Evolutionary conservation across 208 protist species (phyloP).

Genomic region (Wallacemonas sp.): DNA sequence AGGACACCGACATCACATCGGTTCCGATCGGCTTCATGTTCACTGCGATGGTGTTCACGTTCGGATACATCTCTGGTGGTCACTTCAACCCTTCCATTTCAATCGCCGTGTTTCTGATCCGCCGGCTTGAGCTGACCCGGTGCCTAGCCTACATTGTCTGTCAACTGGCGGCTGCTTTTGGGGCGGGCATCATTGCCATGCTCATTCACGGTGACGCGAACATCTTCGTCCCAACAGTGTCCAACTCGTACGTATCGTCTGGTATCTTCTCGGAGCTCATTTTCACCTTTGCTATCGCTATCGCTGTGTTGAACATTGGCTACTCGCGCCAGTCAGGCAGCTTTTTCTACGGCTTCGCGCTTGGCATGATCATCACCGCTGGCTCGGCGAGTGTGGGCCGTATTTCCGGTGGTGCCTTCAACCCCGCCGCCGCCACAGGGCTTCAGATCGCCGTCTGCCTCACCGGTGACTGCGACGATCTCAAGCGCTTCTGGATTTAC

Average conservation of each 20-base stretch:
- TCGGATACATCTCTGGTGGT: conserved; percentile 76
- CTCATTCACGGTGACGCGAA: conserved; percentile 60
- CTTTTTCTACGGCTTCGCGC: conserved; percentile 83
- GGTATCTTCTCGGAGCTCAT: conserved; percentile 82
- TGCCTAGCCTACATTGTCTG: conserved; percentile 64
- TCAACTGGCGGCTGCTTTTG: conserved; percentile 58
- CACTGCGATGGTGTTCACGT: conserved; percentile 77
- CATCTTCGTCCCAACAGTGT: conserved; percentile 71
- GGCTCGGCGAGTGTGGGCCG: conserved; percentile 59
- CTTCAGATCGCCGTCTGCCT: conserved; percentile 77
- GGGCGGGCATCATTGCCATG: conserved; percentile 74
- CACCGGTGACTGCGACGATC: conserved; percentile 54
- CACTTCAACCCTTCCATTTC: conserved; percentile 89
- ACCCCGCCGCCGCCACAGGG: conserved; percentile 78
- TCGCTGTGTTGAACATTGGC: conserved; percentile 73
- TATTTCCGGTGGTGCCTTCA: conserved; percentile 81
- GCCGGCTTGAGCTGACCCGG: conserved; percentile 45
- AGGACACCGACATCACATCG: conserved; percentile 69
- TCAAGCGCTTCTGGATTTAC: conserved; percentile 80
- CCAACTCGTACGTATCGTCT: conserved; percentile 50
- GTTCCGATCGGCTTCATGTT: conserved; percentile 86
- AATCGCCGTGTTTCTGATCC: conserved; percentile 66
- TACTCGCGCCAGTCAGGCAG: conserved; percentile 68
- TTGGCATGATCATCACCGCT: conserved; percentile 74
- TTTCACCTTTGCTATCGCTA: conserved; percentile 75